phyloP scores from a whole-genome alignment of 495 filamentous ascomycete species.

The Xylaria telfairii region DNA sequence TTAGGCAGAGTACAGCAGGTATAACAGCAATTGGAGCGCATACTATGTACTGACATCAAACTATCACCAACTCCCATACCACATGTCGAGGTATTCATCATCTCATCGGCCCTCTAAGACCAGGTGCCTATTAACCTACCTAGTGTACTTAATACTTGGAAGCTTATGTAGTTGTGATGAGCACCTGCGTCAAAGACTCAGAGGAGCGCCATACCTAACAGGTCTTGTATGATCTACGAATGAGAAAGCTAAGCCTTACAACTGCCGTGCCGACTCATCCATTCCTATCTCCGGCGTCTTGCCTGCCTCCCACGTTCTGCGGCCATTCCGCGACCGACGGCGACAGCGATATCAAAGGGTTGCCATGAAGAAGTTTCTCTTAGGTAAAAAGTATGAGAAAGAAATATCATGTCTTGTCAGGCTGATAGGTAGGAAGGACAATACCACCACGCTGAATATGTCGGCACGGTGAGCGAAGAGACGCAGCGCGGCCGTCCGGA shows the following conservation, averaged over 20 bases:
- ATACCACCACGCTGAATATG: conserved; percentile 1
- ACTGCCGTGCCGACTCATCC: conserved; percentile 18
- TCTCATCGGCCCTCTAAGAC: neutral
- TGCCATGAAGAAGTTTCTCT: conserved; percentile 17
- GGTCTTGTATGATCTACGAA: neutral
- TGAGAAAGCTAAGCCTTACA: neutral
- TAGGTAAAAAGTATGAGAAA: conserved; percentile 20
- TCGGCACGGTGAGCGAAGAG: conserved; percentile 10
- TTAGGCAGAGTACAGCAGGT: neutral
- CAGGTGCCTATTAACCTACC: too few relatives aligned
- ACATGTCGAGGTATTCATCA: neutral
- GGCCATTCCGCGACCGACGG: neutral
- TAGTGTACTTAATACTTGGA: neutral
- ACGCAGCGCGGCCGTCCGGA: neutral
- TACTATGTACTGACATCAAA: neutral
- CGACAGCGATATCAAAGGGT: neutral
- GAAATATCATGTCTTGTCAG: neutral
- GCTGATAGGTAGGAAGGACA: neutral
- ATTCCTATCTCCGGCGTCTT: neutral
- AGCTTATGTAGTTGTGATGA: neutral
- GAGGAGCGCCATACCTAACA: neutral
- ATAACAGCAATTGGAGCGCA: neutral
- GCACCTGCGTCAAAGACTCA: neutral
- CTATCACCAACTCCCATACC: neutral
- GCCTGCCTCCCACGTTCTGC: neutral